phyloP scores from a whole-genome alignment of 495 filamentous ascomycete species.

The Pseudevernia furfuracea region DNA sequence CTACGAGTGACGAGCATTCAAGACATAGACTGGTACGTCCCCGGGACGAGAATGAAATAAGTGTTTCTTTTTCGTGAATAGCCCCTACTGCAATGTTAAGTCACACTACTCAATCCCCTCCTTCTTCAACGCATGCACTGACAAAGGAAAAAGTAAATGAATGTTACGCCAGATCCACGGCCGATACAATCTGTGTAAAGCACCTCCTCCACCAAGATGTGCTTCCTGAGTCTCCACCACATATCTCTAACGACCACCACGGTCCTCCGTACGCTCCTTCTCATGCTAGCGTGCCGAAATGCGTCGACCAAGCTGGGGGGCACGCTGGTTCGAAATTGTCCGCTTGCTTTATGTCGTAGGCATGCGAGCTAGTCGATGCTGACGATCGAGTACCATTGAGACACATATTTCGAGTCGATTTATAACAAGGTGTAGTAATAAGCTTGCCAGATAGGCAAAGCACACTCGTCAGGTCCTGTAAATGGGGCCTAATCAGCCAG shows the following conservation, averaged over 20 bases:
- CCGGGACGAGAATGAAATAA: not conserved
- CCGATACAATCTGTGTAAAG: not conserved
- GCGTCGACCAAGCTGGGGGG: not conserved
- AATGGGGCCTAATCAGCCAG: conserved; percentile 21
- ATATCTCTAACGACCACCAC: not conserved
- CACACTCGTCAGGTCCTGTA: conserved; percentile 22
- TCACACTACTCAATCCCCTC: not conserved
- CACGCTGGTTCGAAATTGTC: not conserved
- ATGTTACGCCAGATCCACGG: conserved; percentile 5
- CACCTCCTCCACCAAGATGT: not conserved
- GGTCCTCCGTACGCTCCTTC: not conserved
- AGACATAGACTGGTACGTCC: not conserved
- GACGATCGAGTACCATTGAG: not conserved
- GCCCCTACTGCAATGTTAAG: not conserved
- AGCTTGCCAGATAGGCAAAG: not conserved
- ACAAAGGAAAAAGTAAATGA: conserved; percentile 13
- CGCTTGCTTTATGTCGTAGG: not conserved
- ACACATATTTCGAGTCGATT: not conserved
- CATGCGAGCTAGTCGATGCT: not conserved
- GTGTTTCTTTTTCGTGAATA: not conserved
- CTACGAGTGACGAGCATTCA: not conserved
- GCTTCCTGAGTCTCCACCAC: not conserved
- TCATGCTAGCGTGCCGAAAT: not conserved
- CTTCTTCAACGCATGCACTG: not conserved
- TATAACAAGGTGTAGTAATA: not conserved